Evolutionary conservation across 1,284 basidiomycete species (phyloP), one percentile per base, ranked within the genome.

Genomic region (Leccinum subspadiceum): DNA sequence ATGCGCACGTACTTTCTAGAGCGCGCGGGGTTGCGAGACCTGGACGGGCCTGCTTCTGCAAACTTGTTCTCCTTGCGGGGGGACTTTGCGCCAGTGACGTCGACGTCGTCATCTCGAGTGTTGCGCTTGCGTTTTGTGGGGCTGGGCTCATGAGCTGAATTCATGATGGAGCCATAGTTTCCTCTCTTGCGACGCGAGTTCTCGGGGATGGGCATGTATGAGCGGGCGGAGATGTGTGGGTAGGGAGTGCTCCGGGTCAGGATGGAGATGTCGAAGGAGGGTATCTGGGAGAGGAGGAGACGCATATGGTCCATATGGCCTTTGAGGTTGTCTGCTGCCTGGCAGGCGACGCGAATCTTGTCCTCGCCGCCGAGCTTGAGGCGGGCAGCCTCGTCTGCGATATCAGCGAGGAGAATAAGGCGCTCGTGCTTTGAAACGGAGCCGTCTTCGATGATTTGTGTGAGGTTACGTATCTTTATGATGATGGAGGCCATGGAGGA

Each of bases 301-400:
- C 79, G 78, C 70, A 95, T 86, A 71, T 95, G 89, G 57, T 76
- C 73, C 59, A 84, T 81, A 74, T 95, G 92, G 4, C 80, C 77
- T 64, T 86, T 85, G 71, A 96, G 83, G 76, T 86, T 92, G 77
- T 99, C 96, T 57, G 94, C 94, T 9, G 96, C 96, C 66, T 92
- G 92, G 66, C 91, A 94, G 9, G 95, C 95, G 60, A 98, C 95
- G 69, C 96, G 86, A 73, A 99, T 98, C 82, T 99, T 99, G 86
- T 99, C 96, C 75, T 99, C 97, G 50, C 93, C 94, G 44, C 97
- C 97, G 61, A 96, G 86, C 75, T 95, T 95, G 78, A 98, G 93
- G 53, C 92, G 84, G 46, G 84, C 80, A 0, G 95, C 94, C 75
- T 98, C 96, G 63, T 98, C 95, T 9, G 95, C 94, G 68, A 98